Conservation (phyloP, 371 early-diverging fungal species). For the Fennellomyces sp. region DNA sequence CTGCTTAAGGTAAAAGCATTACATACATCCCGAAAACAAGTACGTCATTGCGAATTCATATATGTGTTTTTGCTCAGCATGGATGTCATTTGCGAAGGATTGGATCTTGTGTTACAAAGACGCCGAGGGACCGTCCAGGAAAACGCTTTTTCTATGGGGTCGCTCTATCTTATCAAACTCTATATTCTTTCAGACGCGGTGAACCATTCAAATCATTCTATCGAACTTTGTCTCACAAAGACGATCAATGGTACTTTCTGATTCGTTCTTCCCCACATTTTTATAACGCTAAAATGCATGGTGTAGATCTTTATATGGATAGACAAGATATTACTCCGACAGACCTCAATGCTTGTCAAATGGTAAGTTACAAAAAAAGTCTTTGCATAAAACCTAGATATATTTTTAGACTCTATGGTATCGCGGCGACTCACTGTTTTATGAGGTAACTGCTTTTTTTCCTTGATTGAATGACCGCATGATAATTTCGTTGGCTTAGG, state of each 20-base stretch:
- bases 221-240: background rate
- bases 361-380: background rate
- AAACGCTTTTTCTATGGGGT: background rate
- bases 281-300: too few relatives aligned
- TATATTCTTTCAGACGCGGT: background rate
- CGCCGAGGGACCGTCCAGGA: background rate
- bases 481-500: too few relatives aligned
- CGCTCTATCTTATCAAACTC: background rate
- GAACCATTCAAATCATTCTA: background rate
- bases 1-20: background rate
- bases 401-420: too few relatives aligned
- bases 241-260: background rate
- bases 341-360: background rate
- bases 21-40: background rate
- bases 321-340: background rate
- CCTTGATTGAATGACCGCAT: too few relatives aligned
- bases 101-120: background rate
- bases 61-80: background rate
- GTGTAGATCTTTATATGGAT: background rate
- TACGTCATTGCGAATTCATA: background rate
- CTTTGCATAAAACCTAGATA: too few relatives aligned
- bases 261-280: too few relatives aligned
- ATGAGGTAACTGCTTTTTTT: too few relatives aligned
- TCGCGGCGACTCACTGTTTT: too few relatives aligned
- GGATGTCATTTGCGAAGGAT: background rate